These are phyloP conservation scores for Batrachochytrium dendrobatidis DNA, from an alignment of 371 early-diverging fungal genomes.

Conservation along the genomic window DNA sequence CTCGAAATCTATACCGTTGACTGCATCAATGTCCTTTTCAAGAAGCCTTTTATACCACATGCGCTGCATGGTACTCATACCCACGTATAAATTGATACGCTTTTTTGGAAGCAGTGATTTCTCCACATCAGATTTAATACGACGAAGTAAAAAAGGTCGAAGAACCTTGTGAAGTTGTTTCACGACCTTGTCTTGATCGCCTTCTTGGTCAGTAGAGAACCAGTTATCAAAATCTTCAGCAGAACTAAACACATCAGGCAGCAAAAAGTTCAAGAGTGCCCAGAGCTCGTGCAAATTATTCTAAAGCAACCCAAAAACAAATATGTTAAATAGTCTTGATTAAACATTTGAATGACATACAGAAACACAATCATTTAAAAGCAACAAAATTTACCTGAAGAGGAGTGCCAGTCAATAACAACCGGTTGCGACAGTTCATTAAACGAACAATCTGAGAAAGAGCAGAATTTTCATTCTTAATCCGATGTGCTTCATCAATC, in stretches of 20 bases:
- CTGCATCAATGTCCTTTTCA: slow-evolving; percentile 95
- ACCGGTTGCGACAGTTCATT: slow-evolving; percentile 80
- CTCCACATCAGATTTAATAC: slow-evolving; percentile 98
- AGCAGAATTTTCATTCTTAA: slow-evolving; percentile 97
- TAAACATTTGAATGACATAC: too few relatives aligned
- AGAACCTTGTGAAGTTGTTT: slow-evolving; percentile 88
- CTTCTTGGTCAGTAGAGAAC: slow-evolving; percentile 58
- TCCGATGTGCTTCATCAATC: slow-evolving; percentile 99
- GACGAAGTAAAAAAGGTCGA: slow-evolving; percentile 92
- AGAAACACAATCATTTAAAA: too few relatives aligned
- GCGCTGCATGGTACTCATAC: slow-evolving; percentile 92
- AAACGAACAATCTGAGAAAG: slow-evolving; percentile 86
- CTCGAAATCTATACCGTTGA: too few relatives aligned
- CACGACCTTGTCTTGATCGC: slow-evolving; percentile 78
- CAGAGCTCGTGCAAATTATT: slow-evolving; percentile 99
- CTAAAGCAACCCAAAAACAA: slow-evolving; percentile 48
- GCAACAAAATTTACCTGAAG: slow-evolving; percentile 45
- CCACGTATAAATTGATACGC: slow-evolving; percentile 91
- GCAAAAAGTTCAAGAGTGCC: slow-evolving; percentile 96
- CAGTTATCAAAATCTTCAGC: slow-evolving; percentile 89
- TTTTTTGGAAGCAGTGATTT: slow-evolving; percentile 95
- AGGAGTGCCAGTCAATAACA: slow-evolving; percentile 98
- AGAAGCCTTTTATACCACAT: slow-evolving; percentile 95
- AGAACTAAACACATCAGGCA: slow-evolving; percentile 91
- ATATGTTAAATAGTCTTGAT: too few relatives aligned